Evolutionary conservation across 257 asterid genomes (phyloP), one percentile per base, ranked within the genome.

Genomic region (Solanum paucissectum): DNA sequence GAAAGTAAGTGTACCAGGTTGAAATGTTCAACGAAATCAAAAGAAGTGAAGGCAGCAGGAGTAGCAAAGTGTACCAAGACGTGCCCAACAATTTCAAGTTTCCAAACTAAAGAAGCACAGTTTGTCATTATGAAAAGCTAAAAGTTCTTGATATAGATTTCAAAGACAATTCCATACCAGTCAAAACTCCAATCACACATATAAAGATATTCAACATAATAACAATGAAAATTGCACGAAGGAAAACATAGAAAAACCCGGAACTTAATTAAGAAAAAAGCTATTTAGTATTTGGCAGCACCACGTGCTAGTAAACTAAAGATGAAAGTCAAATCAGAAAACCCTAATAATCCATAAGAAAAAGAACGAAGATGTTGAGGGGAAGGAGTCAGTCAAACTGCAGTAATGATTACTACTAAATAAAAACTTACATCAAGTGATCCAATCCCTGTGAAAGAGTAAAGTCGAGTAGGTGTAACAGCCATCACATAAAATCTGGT

Each of bases 381-480:
- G 36, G 16, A 71, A 13, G 60, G 20, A 85, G 87, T 8, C 25
- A 1, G 66, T 79, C n/a, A 44, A 79, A 60, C 60, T 2, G 44
- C 25, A 29, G 81, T 44, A 42, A 69, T 86, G 71, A 72, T 72
- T 52, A 88, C 86, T 29, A 86, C 66, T 71, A 52, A 83, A 64
- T 25, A 85, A 23, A 85, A 89, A 89, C 92, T 91, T 92, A 97
- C 99, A 74, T 97, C 99, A 88, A 94, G 88, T 32, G 96, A 93
- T 75, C 99, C 99, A 49, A 93, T 77, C 88, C 99, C 99, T 32
- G 99, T 95, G 92, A 94, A 97, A 77, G 99, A 95, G 92, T 97
- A 97, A 89, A 97, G 98, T 73, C 99, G 91, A 46, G 98, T 97
- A 72, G 99, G 98, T 88, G 99, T 97, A 90, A 97, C 99, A 68